Base-by-base conservation (phyloP, 2,329 filamentous ascomycete species). In the Onygena corvina region DNA sequence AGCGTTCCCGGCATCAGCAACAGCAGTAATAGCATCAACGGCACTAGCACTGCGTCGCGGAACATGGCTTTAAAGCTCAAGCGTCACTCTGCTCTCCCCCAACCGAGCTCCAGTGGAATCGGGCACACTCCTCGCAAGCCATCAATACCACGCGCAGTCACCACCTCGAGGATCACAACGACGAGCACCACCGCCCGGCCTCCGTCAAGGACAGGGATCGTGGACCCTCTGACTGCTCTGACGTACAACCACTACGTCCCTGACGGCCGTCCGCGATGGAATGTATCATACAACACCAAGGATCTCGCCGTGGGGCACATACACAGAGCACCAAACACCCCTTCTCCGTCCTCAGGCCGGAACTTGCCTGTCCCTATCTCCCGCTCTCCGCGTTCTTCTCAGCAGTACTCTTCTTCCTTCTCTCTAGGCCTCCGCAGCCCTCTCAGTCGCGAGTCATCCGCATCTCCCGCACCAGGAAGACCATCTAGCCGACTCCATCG, bases 291-390 rank as follows among this genome's bases (percentile, higher is more conserved):
- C 4, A 86, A 83, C 58, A 75, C 77, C 3, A 68, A 68, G 4
- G 75, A 80, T 53, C 69, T 80, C n/a, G 74, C 82, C 27, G 76
- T 77, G n/a, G 80, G 81, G 21, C 80, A 84, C 62, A 78, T 79
- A 61, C 83, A 80, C 66, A 82, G 78, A 57, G 77, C 81, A 8
- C 65, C 82, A 8, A 76, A 66, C 30, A 65, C 78, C 38, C 80
- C 76, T 4, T 77, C 77, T 1, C 77, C 79, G 0, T 80, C 75
- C 53, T 74, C 78, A 0, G 77, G 62, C 50, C 59, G 64, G 46
- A 70, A 67, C 33, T 44, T 52, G 12, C 57, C 58, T 7, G 35
- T 54, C 31, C 62, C 62, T 7, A 56, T 59, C 9, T 57, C 59
- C 11, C 59, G 56, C 49, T 56, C 58, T 45, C 56, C 68, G 23